phyloP scores from a whole-genome alignment of 805 yeast genomes.

The Brettanomyces naardenensis region DNA sequence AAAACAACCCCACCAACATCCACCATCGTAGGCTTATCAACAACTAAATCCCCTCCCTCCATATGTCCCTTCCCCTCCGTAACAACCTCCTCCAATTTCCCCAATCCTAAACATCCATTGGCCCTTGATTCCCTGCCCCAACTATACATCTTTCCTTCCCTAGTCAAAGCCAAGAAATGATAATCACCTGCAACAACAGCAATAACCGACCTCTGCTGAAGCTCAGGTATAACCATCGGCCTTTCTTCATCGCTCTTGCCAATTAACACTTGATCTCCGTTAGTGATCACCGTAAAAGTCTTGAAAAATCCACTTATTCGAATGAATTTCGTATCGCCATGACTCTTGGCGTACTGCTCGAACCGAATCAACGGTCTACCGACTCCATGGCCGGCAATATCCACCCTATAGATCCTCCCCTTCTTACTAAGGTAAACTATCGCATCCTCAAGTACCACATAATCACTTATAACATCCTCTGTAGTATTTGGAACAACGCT shows the following conservation, averaged over 20 bases:
- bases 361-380: neutral
- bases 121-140: slow-evolving; percentile 62
- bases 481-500: slow-evolving; percentile 26
- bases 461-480: slow-evolving; percentile 41
- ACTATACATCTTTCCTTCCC: slow-evolving; percentile 45
- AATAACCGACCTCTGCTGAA: slow-evolving; percentile 41
- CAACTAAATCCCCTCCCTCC: slow-evolving; percentile 28
- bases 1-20: slow-evolving; percentile 38
- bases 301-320: slow-evolving; percentile 49
- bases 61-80: slow-evolving; percentile 17
- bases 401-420: slow-evolving; percentile 34
- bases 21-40: slow-evolving; percentile 35
- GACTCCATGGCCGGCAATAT: slow-evolving; percentile 4
- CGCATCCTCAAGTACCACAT: slow-evolving; percentile 44
- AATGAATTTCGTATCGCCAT: slow-evolving; percentile 28
- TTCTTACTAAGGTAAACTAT: slow-evolving; percentile 40
- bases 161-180: slow-evolving; percentile 56
- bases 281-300: slow-evolving; percentile 48
- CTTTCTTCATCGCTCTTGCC: slow-evolving; percentile 24
- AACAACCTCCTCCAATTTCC: slow-evolving; percentile 19
- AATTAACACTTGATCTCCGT: slow-evolving; percentile 37
- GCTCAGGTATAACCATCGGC: slow-evolving; percentile 30
- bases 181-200: slow-evolving; percentile 66
- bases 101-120: slow-evolving; percentile 72
- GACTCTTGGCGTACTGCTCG: slow-evolving; percentile 26